Evolutionary conservation across 257 asterid genomes (phyloP).

Genomic region (Solanum chmielewskii): DNA sequence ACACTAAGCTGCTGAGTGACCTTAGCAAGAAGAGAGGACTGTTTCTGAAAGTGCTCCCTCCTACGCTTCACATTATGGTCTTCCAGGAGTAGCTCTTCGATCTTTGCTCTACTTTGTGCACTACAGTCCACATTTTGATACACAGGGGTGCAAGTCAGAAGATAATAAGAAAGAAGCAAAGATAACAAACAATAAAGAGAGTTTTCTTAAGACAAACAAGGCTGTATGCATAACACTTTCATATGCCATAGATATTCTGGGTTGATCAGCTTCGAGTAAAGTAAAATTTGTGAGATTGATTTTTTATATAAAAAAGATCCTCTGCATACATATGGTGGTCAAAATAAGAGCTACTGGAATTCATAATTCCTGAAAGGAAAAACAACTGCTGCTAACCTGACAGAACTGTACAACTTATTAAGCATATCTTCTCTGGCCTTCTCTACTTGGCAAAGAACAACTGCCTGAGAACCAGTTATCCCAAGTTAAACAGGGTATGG

Average conservation of each 20-base stretch:
- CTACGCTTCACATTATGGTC: conserved; percentile 17
- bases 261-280: neutral
- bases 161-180: neutral
- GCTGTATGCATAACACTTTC: neutral
- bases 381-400: conserved; percentile 40
- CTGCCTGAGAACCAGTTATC: conserved; percentile 48
- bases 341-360: neutral
- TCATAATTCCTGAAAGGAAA: neutral
- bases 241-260: neutral
- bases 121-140: neutral
- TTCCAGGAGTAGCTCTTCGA: conserved; percentile 19
- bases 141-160: neutral
- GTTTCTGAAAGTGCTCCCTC: conserved; percentile 19
- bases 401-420: conserved; percentile 76
- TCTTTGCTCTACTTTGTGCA: conserved; percentile 13
- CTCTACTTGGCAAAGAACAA: conserved; percentile 92
- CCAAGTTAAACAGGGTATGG: conserved; percentile 5
- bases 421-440: conserved; percentile 97
- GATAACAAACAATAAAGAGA: neutral
- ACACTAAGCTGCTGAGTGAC: conserved; percentile 13
- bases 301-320: neutral
- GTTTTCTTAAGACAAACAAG: neutral
- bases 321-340: neutral
- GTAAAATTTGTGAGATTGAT: neutral
- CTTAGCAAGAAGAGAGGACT: conserved; percentile 18